Evolutionary conservation across 2,329 filamentous ascomycete genomes (phyloP).

Genomic region (Drechslera avenae): DNA sequence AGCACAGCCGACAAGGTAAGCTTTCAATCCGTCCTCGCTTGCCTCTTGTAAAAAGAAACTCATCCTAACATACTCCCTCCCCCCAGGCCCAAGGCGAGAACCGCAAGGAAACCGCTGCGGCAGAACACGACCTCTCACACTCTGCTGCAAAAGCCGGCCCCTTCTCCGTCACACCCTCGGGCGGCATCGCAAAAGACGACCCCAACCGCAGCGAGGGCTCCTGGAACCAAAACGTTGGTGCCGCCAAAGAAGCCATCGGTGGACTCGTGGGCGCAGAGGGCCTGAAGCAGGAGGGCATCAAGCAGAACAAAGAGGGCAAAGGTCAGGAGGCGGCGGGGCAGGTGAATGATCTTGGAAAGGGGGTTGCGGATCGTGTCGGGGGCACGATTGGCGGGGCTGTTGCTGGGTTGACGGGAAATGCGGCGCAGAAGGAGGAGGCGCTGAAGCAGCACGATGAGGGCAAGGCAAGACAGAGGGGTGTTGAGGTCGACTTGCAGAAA

Average conservation of each 20-base stretch:
- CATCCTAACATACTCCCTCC: slow-evolving; percentile 27
- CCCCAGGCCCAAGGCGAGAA: slow-evolving; percentile 63
- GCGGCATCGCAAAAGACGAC: slow-evolving; percentile 73
- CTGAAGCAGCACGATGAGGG: slow-evolving; percentile 76
- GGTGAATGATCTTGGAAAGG: slow-evolving; percentile 72
- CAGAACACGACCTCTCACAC: slow-evolving; percentile 76
- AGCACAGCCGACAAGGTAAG: slow-evolving; percentile 68
- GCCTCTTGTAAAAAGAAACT: background rate
- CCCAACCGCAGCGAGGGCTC: slow-evolving; percentile 72
- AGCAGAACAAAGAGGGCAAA: slow-evolving; percentile 82
- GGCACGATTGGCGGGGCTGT: slow-evolving; percentile 74
- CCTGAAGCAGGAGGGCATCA: slow-evolving; percentile 73
- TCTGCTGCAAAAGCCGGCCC: slow-evolving; percentile 75
- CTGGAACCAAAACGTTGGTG: slow-evolving; percentile 89
- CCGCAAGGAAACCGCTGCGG: slow-evolving; percentile 68
- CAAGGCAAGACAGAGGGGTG: slow-evolving; percentile 83
- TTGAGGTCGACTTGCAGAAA: slow-evolving; percentile 80
- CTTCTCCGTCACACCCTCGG: slow-evolving; percentile 69
- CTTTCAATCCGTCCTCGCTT: slow-evolving; percentile 2
- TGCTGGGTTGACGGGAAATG: slow-evolving; percentile 75
- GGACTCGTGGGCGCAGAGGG: slow-evolving; percentile 74
- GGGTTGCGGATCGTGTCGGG: slow-evolving; percentile 60
- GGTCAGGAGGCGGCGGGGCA: slow-evolving; percentile 83
- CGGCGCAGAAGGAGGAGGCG: slow-evolving; percentile 66
- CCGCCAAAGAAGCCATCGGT: slow-evolving; percentile 81